Evolutionary conservation across 2,329 filamentous ascomycete species (phyloP).

Genomic region (Talaromyces atroroseus): DNA sequence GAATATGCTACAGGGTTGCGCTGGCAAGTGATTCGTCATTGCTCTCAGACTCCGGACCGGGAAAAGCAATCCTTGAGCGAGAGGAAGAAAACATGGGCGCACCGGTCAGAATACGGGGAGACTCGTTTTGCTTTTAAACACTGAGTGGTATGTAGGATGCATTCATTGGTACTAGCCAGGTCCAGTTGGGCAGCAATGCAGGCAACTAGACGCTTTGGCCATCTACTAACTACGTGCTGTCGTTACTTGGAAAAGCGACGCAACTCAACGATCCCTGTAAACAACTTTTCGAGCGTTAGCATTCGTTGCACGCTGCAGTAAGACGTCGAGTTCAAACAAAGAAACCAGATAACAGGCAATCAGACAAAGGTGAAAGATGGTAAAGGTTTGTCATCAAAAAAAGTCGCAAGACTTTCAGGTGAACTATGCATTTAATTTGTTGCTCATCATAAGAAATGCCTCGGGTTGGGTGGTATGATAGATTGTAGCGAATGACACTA

Average conservation of each 20-base stretch:
- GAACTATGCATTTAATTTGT: constrained; percentile 25
- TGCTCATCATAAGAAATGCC: constrained; percentile 21
- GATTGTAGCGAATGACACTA: not conserved
- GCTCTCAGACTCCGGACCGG: no score
- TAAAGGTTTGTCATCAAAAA: constrained; percentile 22
- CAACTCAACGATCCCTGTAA: not conserved
- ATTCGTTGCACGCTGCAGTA: not conserved
- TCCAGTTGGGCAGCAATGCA: constrained; percentile 17
- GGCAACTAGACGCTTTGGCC: constrained; percentile 3
- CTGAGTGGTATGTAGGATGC: not conserved
- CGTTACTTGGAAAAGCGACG: not conserved
- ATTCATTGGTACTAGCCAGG: not conserved
- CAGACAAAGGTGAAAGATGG: constrained; percentile 24
- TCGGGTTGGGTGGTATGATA: not conserved
- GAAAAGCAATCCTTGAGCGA: no score
- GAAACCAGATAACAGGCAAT: constrained; percentile 6
- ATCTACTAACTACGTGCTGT: not conserved
- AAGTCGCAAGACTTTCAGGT: constrained; percentile 23
- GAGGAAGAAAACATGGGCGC: no score
- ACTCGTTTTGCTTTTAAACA: not conserved
- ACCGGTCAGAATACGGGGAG: not conserved
- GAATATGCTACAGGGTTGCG: no score
- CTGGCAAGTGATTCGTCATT: not conserved
- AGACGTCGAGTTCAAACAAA: not conserved
- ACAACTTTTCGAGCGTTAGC: not conserved